phyloP scores from a whole-genome alignment of 768 basidiomycete genomes.

The Naematelia encephala region DNA sequence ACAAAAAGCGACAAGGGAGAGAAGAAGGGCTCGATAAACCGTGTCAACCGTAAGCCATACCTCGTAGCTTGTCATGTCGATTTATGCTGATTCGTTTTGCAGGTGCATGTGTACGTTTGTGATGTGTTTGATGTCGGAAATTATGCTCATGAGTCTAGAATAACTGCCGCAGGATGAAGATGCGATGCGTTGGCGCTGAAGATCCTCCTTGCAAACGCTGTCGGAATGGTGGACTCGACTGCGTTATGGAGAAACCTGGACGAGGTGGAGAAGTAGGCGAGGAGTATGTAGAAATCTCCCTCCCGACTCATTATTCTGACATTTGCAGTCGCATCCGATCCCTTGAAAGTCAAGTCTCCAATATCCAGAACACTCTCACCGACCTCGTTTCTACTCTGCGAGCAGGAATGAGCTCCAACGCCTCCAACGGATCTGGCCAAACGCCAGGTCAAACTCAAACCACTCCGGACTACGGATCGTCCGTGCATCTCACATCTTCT shows the following conservation, averaged over 20 bases:
- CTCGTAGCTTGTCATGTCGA: not conserved
- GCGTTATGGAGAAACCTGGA: slow-evolving; percentile 89
- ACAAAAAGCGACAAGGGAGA: slow-evolving; percentile 15
- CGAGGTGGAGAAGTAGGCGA: slow-evolving; percentile 52
- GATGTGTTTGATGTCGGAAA: not conserved
- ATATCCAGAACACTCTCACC: slow-evolving; percentile 73
- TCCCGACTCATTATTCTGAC: not conserved
- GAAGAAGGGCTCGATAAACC: slow-evolving; percentile 47
- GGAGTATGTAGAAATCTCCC: slow-evolving; percentile 27
- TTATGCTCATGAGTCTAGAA: slow-evolving; percentile 59
- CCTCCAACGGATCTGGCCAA: not conserved
- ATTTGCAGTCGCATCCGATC: slow-evolving; percentile 75
- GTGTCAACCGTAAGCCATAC: slow-evolving; percentile 47
- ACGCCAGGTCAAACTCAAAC: not conserved
- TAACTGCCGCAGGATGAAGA: slow-evolving; percentile 93
- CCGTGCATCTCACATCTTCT: not conserved
- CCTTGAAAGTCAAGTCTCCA: slow-evolving; percentile 76
- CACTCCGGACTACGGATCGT: not conserved
- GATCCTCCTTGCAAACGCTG: slow-evolving; percentile 95
- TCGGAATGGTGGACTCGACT: slow-evolving; percentile 81
- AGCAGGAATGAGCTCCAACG: slow-evolving; percentile 18
- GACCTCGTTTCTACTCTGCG: slow-evolving; percentile 78
- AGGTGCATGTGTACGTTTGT: slow-evolving; percentile 44
- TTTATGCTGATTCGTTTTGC: slow-evolving; percentile 7
- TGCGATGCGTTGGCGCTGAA: slow-evolving; percentile 94